A percentile compares a stretch with the other conserved stretches of the same genome.
phyloP scores from a whole-genome alignment of 2,329 filamentous ascomycete species.

The Cercospora sojina region DNA sequence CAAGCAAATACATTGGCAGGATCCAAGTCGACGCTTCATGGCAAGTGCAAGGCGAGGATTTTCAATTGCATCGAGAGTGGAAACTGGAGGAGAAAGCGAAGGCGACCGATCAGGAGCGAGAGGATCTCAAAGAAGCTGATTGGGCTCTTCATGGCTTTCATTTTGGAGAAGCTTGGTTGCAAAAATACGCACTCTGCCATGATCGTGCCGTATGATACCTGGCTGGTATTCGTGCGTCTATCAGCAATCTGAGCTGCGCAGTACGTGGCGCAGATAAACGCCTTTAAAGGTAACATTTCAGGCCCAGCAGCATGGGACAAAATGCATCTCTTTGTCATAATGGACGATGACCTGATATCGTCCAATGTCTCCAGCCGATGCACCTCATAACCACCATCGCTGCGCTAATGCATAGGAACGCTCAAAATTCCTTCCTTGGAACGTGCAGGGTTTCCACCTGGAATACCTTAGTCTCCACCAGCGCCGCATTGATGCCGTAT shows the following conservation, averaged over 20 bases:
- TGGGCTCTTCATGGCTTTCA: constrained; percentile 22
- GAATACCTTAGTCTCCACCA: background rate
- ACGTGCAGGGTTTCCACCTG: background rate
- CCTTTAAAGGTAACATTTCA: background rate
- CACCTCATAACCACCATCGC: constrained; percentile 4
- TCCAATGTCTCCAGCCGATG: background rate
- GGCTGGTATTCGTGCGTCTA: background rate
- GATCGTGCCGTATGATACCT: background rate
- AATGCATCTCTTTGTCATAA: background rate
- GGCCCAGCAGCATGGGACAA: background rate
- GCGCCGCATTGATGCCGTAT: background rate
- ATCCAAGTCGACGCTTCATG: constrained; percentile 16
- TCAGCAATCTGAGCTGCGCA: background rate
- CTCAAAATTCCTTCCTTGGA: constrained; percentile 2
- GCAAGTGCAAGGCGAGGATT: constrained; percentile 10
- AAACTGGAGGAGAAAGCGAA: background rate
- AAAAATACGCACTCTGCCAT: background rate
- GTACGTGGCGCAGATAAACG: background rate
- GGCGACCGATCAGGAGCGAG: background rate
- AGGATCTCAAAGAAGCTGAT: constrained; percentile 14
- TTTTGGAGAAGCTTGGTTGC: constrained; percentile 20
- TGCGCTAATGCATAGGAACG: constrained; percentile 13
- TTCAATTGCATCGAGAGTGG: constrained; percentile 15
- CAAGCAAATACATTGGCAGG: constrained; percentile 18
- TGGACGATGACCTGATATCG: constrained; percentile 7